Evolutionary conservation across 202 grass and related monocot genomes (phyloP).

Genomic region (Eragrostis tef): DNA sequence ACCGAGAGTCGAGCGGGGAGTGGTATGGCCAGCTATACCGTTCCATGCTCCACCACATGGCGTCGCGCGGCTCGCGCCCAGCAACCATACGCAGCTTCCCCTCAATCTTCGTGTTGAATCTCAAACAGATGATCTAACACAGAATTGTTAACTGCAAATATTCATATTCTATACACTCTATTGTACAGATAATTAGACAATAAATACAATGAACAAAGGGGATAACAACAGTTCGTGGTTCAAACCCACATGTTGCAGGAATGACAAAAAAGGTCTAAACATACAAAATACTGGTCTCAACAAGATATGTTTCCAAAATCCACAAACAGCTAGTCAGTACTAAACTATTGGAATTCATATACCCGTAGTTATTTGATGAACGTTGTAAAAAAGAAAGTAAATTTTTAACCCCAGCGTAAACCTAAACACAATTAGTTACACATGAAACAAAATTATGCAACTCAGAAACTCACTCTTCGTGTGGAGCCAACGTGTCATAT

Average conservation of each 20-base stretch:
- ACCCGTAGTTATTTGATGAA: constrained; percentile 3
- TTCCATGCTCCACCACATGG: no score
- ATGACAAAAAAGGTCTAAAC: not conserved
- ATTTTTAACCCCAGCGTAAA: not conserved
- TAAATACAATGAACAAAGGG: not conserved
- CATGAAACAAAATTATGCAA: not conserved
- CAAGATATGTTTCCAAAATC: constrained; percentile 7
- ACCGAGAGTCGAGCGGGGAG: not conserved
- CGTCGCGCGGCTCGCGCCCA: no score
- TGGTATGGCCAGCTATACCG: no score
- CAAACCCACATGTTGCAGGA: no score
- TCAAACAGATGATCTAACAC: not conserved
- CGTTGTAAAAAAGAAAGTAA: not conserved
- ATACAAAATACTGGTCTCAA: constrained; percentile 11
- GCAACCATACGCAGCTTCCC: not conserved
- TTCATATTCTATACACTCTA: not conserved
- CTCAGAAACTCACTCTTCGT: constrained; percentile 14
- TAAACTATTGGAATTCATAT: constrained; percentile 25
- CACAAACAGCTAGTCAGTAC: constrained; percentile 9
- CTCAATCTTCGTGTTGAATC: not conserved
- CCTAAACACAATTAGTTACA: not conserved
- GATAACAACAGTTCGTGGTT: not conserved
- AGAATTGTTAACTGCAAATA: not conserved
- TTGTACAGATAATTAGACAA: not conserved
- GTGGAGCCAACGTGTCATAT: not conserved